Base-by-base conservation (phyloP, 2,329 filamentous ascomycete species). In the Stachybotrys echinatus region DNA sequence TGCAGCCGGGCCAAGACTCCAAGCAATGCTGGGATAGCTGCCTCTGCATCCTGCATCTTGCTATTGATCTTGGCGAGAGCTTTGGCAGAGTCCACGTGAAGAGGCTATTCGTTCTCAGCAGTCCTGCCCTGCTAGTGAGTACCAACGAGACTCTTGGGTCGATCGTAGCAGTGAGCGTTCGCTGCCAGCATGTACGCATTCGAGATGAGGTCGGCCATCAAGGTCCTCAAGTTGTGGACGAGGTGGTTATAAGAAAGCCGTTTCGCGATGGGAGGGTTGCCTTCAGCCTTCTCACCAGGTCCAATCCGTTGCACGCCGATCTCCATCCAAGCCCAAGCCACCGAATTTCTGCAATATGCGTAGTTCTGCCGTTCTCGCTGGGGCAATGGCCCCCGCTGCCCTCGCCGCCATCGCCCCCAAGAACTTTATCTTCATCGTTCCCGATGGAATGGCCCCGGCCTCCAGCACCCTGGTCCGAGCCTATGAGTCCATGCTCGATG, bases 401-500 rank as follows among this genome's bases (percentile, higher is more conserved):
- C 23, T 52, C 7, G 54, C 31, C n/a, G 46, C 52, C 37, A 48
- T 54, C 27, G 48, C 49, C 40, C 50, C 54, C 46, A 56, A 56
- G 54, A 56, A 52, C 49, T 42, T 56, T 44, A 54, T 56, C 48
- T 56, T 52, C 45, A 45, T 56, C 6, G 45, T 54, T 37, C 54
- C 54, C n/a, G 54, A 56, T 51, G 54, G 54, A n/a, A 17, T 51
- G 45, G 54, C 46, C 4, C 52, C 52, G 12, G 50, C 50, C 14
- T 54, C 48, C 38, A 22, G 38, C 14, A 54, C 54, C 8, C 20
- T 56, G n/a, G 48, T 48, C 19, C 23, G 52, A 4, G 49, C 50
- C 3, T 52, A 52, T 39, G 37, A 51, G 20, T 40, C 50, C 37
- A 48, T 54, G 47, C 14, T 48, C 21, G 48, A 56, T 17, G 50